Conservation (phyloP, 257 asterid genomes). For the Scutellaria galericulata region DNA sequence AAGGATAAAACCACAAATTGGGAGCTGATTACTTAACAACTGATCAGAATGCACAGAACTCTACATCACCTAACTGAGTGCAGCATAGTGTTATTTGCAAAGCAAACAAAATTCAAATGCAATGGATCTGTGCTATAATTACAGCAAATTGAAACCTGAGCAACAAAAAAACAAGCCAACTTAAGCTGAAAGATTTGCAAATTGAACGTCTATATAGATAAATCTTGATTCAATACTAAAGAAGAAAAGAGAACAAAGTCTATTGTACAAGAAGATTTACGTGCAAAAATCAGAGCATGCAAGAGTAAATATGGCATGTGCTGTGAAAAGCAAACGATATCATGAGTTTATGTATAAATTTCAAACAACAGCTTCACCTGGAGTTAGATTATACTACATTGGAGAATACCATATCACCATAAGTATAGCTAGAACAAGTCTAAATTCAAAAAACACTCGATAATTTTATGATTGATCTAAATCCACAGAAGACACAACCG, state of each 20-base stretch:
- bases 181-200: not conserved
- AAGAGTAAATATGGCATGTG: not conserved
- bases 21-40: not conserved
- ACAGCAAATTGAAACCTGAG: constrained; percentile 17
- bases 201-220: not conserved
- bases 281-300: not conserved
- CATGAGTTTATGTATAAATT: not conserved
- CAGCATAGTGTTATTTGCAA: not conserved
- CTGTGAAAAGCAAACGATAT: not conserved
- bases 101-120: not conserved
- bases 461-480: not conserved
- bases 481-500: constrained; percentile 22
- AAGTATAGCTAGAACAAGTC: not conserved
- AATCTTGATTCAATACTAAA: too few relatives aligned
- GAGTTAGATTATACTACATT: not conserved
- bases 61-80: not conserved
- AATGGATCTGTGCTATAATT: constrained; percentile 1
- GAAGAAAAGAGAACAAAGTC: not conserved
- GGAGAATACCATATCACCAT: not conserved
- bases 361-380: constrained; percentile 23
- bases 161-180: constrained; percentile 11
- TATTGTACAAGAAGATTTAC: not conserved
- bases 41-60: constrained; percentile 17
- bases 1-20: not conserved
- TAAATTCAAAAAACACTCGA: too few relatives aligned